Evolutionary conservation across 2,329 filamentous ascomycete genomes (phyloP).

Genomic region (Dactylellina leptospora): DNA sequence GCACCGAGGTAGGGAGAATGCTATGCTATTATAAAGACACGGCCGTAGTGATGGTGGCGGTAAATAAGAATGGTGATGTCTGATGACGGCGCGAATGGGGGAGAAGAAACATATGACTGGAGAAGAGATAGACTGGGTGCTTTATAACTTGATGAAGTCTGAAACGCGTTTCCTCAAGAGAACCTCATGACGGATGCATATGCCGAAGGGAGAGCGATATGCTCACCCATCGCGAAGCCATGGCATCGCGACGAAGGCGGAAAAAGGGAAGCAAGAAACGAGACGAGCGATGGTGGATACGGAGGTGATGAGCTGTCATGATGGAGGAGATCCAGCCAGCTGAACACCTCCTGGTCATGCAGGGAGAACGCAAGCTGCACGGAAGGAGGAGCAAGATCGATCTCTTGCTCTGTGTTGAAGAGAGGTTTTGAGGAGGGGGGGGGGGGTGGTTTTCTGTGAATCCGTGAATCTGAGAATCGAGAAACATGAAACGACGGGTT

Average conservation of each 20-base stretch:
- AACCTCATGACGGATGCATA: conserved; percentile 12
- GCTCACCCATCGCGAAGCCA: conserved; percentile 5
- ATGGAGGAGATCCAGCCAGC: conserved; percentile 1
- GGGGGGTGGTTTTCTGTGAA: too few relatives aligned
- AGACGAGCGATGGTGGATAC: conserved; percentile 39
- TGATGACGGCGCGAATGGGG: conserved; percentile 2
- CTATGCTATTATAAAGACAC: too few relatives aligned
- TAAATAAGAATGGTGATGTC: neutral
- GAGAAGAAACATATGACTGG: conserved; percentile 24
- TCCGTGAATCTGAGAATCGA: conserved; percentile 3
- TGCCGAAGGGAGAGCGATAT: conserved; percentile 24
- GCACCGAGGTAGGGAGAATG: too few relatives aligned
- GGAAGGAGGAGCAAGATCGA: conserved; percentile 6
- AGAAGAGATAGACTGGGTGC: conserved; percentile 8
- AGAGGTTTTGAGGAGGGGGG: too few relatives aligned
- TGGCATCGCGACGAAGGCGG: conserved; percentile 22
- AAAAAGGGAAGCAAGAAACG: conserved; percentile 26
- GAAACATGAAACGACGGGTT: conserved; percentile 35
- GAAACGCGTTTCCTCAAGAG: conserved; percentile 11
- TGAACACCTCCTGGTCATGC: conserved; percentile 35
- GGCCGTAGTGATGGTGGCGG: neutral
- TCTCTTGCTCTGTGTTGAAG: too few relatives aligned
- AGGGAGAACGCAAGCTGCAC: conserved; percentile 43
- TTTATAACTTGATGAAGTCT: conserved; percentile 36
- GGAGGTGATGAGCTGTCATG: conserved; percentile 22